phyloP scores from a whole-genome alignment of 495 filamentous ascomycete genomes.

The Aspergillus cavernicola region DNA sequence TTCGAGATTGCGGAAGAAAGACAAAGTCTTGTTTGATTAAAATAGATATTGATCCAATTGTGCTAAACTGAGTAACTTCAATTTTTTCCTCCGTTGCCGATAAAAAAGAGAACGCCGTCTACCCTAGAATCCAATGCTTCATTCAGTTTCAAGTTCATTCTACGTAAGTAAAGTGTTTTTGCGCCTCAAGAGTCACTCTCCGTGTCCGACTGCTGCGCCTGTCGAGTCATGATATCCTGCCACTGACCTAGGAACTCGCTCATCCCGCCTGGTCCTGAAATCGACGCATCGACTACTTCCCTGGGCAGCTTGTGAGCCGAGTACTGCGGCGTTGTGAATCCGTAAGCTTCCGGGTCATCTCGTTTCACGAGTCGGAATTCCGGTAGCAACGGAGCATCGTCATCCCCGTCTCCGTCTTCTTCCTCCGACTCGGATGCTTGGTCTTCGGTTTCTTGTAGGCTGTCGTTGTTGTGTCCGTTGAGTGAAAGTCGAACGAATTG shows the following conservation, averaged over 20 bases:
- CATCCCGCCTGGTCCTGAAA: conserved; percentile 63
- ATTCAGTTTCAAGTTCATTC: too few species aligned
- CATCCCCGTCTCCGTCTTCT: conserved; percentile 42
- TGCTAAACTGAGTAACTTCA: not conserved
- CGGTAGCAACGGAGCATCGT: conserved; percentile 59
- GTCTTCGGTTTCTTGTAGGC: conserved; percentile 20
- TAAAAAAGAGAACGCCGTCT: not conserved
- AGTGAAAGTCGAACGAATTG: conserved; percentile 42
- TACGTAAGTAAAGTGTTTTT: too few species aligned
- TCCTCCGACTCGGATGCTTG: conserved; percentile 19
- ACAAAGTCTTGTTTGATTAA: too few species aligned
- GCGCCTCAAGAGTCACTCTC: too few species aligned
- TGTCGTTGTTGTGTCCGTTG: conserved; percentile 18
- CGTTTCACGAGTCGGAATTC: conserved; percentile 79
- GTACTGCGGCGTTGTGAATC: conserved; percentile 80
- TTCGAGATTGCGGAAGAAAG: too few species aligned
- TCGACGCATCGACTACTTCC: conserved; percentile 89
- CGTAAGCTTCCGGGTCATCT: conserved; percentile 82
- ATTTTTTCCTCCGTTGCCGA: not conserved
- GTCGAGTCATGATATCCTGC: conserved; percentile 69
- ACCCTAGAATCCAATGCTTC: not conserved
- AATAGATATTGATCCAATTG: not conserved
- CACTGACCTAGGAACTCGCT: conserved; percentile 84
- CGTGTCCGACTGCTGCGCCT: conserved; percentile 47
- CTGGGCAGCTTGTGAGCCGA: conserved; percentile 93